These are phyloP conservation scores for Monosporascus sp. DNA, from an alignment of 2,329 filamentous ascomycete genomes.

Conservation along the genomic window DNA sequence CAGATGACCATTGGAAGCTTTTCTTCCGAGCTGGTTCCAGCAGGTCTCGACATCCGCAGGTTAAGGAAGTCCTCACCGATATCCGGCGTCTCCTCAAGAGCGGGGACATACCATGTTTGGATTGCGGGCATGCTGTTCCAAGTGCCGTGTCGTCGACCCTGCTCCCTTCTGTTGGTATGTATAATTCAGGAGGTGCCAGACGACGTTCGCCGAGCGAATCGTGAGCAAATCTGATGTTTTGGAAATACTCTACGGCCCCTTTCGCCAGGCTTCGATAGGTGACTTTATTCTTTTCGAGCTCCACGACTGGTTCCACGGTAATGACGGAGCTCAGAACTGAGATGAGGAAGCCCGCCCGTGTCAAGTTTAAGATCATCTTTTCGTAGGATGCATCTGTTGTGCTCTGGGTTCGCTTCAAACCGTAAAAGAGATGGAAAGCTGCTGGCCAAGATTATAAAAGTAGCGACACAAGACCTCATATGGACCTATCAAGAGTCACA, in stretches of 20 bases:
- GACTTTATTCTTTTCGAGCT: conserved; percentile 1
- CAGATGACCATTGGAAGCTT: conserved; percentile 22
- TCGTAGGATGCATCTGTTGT: background rate
- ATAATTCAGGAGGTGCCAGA: conserved; percentile 22
- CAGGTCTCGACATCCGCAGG: conserved; percentile 20
- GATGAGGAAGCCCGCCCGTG: background rate
- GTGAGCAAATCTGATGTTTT: conserved; percentile 21
- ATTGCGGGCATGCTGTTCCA: conserved; percentile 24
- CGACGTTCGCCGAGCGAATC: conserved; percentile 19
- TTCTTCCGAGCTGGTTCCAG: conserved; percentile 8
- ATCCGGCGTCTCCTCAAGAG: conserved; percentile 18
- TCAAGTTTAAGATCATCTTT: background rate
- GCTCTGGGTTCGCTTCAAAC: no score
- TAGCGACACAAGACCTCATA: no score
- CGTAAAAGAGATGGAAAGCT: no score
- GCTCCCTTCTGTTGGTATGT: conserved; percentile 13
- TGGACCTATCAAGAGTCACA: no score
- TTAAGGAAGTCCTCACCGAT: conserved; percentile 24
- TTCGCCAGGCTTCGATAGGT: conserved; percentile 11
- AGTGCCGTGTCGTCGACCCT: conserved; percentile 16
- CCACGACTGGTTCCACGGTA: conserved; percentile 4
- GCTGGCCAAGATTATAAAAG: no score
- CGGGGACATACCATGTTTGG: conserved; percentile 15
- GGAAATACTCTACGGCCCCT: conserved; percentile 18
- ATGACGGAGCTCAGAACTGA: background rate